Conservation (phyloP, 306 rosid species). For the Quercus berberidifolia region DNA sequence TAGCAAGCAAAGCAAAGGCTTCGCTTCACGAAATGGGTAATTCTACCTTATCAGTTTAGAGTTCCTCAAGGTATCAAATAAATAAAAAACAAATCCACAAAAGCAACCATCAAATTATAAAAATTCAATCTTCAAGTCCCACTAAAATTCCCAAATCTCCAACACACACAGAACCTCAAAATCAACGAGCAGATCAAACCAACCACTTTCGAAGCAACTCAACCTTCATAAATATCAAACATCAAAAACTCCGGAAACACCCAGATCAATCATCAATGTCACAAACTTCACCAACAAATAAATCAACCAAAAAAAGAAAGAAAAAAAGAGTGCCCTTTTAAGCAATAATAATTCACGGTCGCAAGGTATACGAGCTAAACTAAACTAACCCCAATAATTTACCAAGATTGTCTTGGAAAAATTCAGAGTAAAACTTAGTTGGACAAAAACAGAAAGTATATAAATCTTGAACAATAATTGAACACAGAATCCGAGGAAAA, state of each 20-base stretch:
- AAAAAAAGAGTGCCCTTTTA: conserved; percentile 2
- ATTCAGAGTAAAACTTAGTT: not conserved
- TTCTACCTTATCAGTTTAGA: not conserved
- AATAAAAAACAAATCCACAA: not conserved
- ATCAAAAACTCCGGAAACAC: not conserved
- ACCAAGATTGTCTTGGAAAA: not conserved
- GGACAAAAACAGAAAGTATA: not conserved
- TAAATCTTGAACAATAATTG: not conserved
- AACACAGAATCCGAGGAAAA: not conserved
- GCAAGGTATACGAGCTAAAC: too few species aligned
- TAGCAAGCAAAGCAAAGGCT: not conserved
- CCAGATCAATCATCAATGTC: not conserved
- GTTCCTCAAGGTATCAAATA: not conserved
- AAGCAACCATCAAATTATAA: not conserved
- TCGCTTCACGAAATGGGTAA: conserved; percentile 13
- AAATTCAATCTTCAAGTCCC: not conserved
- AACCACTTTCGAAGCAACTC: too few species aligned
- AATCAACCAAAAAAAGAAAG: not conserved
- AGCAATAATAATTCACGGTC: conserved; percentile 11
- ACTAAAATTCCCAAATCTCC: not conserved
- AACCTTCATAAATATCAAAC: too few species aligned
- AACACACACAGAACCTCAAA: not conserved
- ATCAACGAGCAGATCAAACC: not conserved
- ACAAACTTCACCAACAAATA: too few species aligned
- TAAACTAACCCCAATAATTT: not conserved